Base-by-base conservation (phyloP, 257 asterid genomes). In the Datura wrightii region DNA sequence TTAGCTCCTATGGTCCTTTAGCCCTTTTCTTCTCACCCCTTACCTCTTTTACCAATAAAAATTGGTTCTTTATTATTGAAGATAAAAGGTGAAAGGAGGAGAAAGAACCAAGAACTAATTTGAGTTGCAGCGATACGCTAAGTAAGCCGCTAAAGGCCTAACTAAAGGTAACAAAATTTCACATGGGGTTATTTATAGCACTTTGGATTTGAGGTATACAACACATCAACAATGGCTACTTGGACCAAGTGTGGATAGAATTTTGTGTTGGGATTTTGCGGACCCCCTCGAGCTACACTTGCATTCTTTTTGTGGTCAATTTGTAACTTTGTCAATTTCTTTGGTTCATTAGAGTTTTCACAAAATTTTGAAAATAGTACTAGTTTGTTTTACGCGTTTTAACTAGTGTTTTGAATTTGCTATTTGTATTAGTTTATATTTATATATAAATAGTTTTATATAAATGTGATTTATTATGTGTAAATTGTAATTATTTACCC, bases 191-290 rank as follows among this genome's bases (percentile, higher is more conserved):
- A 18, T n/a, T 16, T 41, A 80, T 80, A 1, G 62, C 1, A 50
- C 14, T 76, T 76, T 7, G n/a, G 46, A 10, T 76, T 52, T 52
- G 63, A 78, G 82, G 63, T 78, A 31, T 50, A 50, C 10, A 50
- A 14, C 31, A 76, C 13, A 13, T 7, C 13, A 76, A 48, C 8
- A 39, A 39, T n/a, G 71, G 39, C 16, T 56, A 3, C 19, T 41
- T 10, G 8, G 42, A 19, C 18, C 37, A 60, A 67, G 58, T 46
- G 89, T 85, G 87, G 87, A 82, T 79, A 66, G 60, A 66, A 52
- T 14, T 74, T 59, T 46, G 69, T 56, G 34, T 10, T 24, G 34
- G 71, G 82, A 50, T 59, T 74, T 48, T 83, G 70, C 31, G 82
- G 79, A 56, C 79, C 70, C 66, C 37, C 54, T 39, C 6, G 9